Evolutionary conservation across 306 rosid genomes (phyloP).

Genomic region (Pachyrhizus erosus): DNA sequence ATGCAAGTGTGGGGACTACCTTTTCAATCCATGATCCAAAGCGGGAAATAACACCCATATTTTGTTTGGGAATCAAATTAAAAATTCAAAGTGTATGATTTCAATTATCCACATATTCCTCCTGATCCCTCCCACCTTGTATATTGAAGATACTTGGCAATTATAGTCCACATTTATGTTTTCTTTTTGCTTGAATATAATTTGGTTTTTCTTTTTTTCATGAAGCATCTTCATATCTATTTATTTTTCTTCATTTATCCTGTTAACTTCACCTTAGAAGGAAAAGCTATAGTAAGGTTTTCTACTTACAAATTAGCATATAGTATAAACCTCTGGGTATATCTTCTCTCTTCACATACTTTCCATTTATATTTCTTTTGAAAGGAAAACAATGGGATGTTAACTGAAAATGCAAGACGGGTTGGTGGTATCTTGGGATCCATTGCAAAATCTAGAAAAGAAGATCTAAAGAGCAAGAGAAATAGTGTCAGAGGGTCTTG

Average conservation of each 20-base stretch:
- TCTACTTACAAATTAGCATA: not conserved
- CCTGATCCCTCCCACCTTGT: constrained; percentile 25
- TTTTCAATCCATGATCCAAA: constrained; percentile 67
- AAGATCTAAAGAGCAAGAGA: constrained; percentile 23
- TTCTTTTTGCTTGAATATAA: constrained; percentile 20
- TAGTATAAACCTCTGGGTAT: not conserved
- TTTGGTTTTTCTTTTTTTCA: not conserved
- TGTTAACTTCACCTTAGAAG: not conserved
- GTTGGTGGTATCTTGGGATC: constrained; percentile 26
- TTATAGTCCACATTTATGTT: constrained; percentile 24
- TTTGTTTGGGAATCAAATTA: constrained; percentile 8
- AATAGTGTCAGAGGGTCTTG: constrained; percentile 50
- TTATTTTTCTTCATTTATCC: not conserved
- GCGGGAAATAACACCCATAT: not conserved
- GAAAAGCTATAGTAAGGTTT: not conserved
- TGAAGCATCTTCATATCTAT: not conserved
- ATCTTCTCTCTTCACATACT: not conserved
- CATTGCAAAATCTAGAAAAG: constrained; percentile 41
- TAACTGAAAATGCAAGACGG: not conserved
- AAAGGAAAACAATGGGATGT: not conserved
- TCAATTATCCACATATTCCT: constrained; percentile 2
- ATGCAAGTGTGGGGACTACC: constrained; percentile 79
- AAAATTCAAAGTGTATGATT: constrained; percentile 13
- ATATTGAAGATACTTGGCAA: constrained; percentile 39
- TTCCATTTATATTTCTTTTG: not conserved